Evolutionary conservation across 1,284 basidiomycete species (phyloP).

Genomic region (Leccinum laetum): DNA sequence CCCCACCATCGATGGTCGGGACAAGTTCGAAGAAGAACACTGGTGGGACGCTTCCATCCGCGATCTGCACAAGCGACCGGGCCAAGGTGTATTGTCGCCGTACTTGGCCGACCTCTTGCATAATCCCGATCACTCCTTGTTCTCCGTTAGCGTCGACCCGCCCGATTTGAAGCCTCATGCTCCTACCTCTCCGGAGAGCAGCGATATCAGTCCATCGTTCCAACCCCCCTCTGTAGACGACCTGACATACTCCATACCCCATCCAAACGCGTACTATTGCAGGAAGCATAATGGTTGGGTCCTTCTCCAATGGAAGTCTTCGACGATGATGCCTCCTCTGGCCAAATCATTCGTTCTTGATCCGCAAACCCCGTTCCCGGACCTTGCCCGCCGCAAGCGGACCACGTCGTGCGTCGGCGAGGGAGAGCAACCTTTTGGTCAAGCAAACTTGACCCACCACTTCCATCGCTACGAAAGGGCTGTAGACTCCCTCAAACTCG

Average conservation of each 20-base stretch:
- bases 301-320: constrained; percentile 65
- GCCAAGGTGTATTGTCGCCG: constrained; percentile 66
- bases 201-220: constrained; percentile 25
- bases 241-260: constrained; percentile 49
- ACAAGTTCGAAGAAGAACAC: constrained; percentile 53
- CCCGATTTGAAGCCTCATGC: constrained; percentile 31
- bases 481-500: no score
- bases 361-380: no score
- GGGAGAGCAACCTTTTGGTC: no score
- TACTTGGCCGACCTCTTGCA: constrained; percentile 64
- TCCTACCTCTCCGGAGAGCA: constrained; percentile 21
- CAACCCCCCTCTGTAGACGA: constrained; percentile 44
- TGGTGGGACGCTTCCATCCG: constrained; percentile 57
- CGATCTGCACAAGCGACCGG: constrained; percentile 50
- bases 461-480: no score
- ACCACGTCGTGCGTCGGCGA: no score
- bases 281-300: constrained; percentile 80
- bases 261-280: constrained; percentile 80
- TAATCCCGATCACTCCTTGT: constrained; percentile 67
- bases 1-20: constrained; percentile 54
- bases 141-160: constrained; percentile 52
- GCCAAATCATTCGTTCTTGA: constrained; percentile 47
- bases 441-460: no score
- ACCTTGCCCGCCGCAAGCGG: no score
- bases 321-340: constrained; percentile 58